Conservation (phyloP, 371 early-diverging fungal species). For the Rhizomucor miehei region DNA sequence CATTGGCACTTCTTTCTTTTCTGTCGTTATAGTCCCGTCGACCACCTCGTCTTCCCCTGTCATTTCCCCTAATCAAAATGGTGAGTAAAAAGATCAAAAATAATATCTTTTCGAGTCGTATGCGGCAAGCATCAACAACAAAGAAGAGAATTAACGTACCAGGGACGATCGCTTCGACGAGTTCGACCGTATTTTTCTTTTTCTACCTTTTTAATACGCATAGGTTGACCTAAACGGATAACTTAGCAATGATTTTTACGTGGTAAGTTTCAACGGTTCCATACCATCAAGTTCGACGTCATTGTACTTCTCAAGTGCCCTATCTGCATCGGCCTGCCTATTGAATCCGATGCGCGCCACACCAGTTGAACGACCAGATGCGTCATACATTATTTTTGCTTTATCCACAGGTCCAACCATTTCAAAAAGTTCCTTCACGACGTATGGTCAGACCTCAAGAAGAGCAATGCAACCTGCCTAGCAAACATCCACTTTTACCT, state of each 20-base stretch:
- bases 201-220: conserved; percentile 21
- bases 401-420: conserved; percentile 35
- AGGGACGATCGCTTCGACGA: conserved; percentile 6
- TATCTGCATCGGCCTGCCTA: conserved; percentile 24
- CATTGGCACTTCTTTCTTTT: conserved; percentile 22
- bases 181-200: not conserved
- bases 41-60: conserved; percentile 9
- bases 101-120: conserved; percentile 4
- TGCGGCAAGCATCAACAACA: conserved; percentile 2
- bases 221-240: conserved; percentile 23
- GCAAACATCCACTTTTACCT: conserved; percentile 19
- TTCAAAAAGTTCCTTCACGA: conserved; percentile 29
- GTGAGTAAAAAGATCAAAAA: conserved; percentile 2
- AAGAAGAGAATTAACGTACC: too few relatives aligned
- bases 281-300: conserved; percentile 42
- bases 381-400: conserved; percentile 33
- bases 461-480: too few relatives aligned
- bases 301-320: conserved; percentile 39
- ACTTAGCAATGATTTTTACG: not conserved
- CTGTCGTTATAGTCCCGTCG: conserved; percentile 8
- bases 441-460: conserved; percentile 19
- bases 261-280: not conserved
- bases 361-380: conserved; percentile 45
- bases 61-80: not conserved
- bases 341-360: conserved; percentile 27